Percentiles rank a stretch among this genome's conserved stretches.
Evolutionary conservation across 352 stramenopile species (phyloP).

Genomic region (Pythium aphanidermatum): DNA sequence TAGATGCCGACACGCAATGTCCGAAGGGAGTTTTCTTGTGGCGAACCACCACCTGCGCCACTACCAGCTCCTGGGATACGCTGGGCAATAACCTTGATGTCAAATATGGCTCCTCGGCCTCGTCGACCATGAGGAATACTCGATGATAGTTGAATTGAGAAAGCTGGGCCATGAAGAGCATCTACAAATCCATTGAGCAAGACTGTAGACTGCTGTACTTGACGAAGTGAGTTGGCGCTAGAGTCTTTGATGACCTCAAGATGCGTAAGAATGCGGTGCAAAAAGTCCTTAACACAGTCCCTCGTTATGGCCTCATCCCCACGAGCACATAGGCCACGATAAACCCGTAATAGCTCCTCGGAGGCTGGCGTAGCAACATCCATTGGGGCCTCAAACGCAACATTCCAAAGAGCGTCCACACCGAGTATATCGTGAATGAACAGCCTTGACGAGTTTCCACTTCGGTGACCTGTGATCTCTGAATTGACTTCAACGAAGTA

Average conservation of each 20-base stretch:
- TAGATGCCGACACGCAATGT: conserved; percentile 57
- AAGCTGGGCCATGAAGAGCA: conserved; percentile 14
- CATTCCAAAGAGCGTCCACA: conserved; percentile 78
- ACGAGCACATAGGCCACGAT: conserved; percentile 48
- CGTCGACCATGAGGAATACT: conserved; percentile 61
- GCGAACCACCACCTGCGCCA: conserved; percentile 16
- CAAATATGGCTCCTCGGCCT: conserved; percentile 68
- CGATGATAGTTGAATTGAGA: conserved; percentile 37
- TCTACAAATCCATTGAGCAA: conserved; percentile 63
- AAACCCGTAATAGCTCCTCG: conserved; percentile 72
- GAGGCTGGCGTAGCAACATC: conserved; percentile 76
- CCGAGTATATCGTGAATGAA: conserved; percentile 30
- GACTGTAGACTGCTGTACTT: conserved; percentile 75
- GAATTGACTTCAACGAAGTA: conserved; percentile 81
- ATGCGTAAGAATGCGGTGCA: conserved; percentile 73
- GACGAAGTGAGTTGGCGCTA: conserved; percentile 42
- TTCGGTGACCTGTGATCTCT: neutral
- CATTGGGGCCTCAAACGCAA: conserved; percentile 74
- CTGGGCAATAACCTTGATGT: conserved; percentile 75
- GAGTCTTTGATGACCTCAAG: conserved; percentile 44
- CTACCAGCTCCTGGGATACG: conserved; percentile 46
- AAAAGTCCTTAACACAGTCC: conserved; percentile 65
- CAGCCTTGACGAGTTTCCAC: neutral
- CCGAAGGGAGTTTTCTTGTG: conserved; percentile 49
- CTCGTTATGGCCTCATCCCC: conserved; percentile 27